phyloP scores from a whole-genome alignment of 805 yeast genomes.

The Candida michaelii region DNA sequence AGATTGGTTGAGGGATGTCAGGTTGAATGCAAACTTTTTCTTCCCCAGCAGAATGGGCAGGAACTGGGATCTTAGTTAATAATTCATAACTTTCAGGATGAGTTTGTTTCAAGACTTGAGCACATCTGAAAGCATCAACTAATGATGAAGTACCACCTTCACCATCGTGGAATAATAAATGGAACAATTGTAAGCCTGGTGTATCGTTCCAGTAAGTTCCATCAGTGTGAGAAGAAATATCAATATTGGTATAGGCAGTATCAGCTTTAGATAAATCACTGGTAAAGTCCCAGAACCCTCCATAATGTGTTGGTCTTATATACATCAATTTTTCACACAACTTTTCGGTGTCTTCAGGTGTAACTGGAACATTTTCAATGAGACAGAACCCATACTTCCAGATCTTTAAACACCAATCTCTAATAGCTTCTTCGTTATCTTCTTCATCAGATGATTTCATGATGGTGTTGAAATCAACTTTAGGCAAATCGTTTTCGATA shows the following conservation, averaged over 20 bases:
- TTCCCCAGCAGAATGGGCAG: slow-evolving; percentile 79
- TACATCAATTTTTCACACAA: slow-evolving; percentile 58
- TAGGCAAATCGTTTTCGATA: slow-evolving; percentile 42
- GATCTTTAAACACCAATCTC: slow-evolving; percentile 55
- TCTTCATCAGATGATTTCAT: slow-evolving; percentile 32
- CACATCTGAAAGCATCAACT: slow-evolving; percentile 66
- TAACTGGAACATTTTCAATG: slow-evolving; percentile 59
- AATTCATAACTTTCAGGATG: slow-evolving; percentile 54
- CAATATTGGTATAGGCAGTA: slow-evolving; percentile 70
- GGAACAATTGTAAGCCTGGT: slow-evolving; percentile 71
- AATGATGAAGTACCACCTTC: slow-evolving; percentile 67
- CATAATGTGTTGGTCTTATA: slow-evolving; percentile 69
- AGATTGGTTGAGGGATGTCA: slow-evolving; percentile 53
- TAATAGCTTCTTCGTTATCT: slow-evolving; percentile 43
- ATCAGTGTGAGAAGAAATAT: slow-evolving; percentile 65
- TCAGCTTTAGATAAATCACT: slow-evolving; percentile 66
- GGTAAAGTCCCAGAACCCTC: slow-evolving; percentile 81
- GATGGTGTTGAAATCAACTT: slow-evolving; percentile 48
- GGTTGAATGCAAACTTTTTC: slow-evolving; percentile 61
- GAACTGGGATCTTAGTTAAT: slow-evolving; percentile 49
- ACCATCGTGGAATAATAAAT: slow-evolving; percentile 62
- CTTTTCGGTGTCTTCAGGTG: slow-evolving; percentile 57
- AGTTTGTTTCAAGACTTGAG: slow-evolving; percentile 44
- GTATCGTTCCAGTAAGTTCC: slow-evolving; percentile 76
- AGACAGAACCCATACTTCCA: slow-evolving; percentile 61